Percentiles rank a stretch among this genome's conserved stretches.
Evolutionary conservation across 306 rosid genomes (phyloP).

Genomic region (Mucuna pruriens): DNA sequence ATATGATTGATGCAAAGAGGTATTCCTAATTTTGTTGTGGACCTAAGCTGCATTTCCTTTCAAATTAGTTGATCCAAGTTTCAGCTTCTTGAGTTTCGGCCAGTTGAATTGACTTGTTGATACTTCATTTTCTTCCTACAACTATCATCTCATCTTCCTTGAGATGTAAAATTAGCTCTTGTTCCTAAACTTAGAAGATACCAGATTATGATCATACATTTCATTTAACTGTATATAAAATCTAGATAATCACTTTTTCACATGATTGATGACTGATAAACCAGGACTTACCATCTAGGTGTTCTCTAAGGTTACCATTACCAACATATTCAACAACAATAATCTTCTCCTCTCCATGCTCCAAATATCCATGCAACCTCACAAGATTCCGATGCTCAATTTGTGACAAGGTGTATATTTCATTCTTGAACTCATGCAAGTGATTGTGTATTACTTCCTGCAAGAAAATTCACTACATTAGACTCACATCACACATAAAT

Average conservation of each 20-base stretch:
- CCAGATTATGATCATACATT: slow-evolving; percentile 18
- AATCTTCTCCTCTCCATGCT: slow-evolving; percentile 79
- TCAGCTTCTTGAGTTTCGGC: background rate
- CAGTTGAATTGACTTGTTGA: background rate
- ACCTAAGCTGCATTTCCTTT: background rate
- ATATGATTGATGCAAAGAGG: background rate
- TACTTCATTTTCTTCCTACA: background rate
- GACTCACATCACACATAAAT: slow-evolving; percentile 3
- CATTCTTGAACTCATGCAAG: slow-evolving; percentile 80
- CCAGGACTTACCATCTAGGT: slow-evolving; percentile 75
- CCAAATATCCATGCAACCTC: slow-evolving; percentile 81
- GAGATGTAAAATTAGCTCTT: slow-evolving; percentile 1
- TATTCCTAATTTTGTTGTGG: background rate
- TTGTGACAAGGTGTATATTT: slow-evolving; percentile 76
- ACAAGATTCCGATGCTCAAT: slow-evolving; percentile 95
- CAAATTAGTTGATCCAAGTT: background rate
- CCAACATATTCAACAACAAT: slow-evolving; percentile 82
- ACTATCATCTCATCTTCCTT: background rate
- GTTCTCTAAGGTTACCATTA: slow-evolving; percentile 90
- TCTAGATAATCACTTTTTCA: background rate
- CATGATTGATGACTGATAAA: background rate
- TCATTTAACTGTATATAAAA: background rate
- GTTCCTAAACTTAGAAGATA: slow-evolving; percentile 1
- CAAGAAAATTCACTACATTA: slow-evolving; percentile 36
- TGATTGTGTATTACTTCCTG: slow-evolving; percentile 60